These are phyloP conservation scores for Smallanthus sonchifolius DNA, from an alignment of 129 eudicot genomes.

Conservation along the genomic window DNA sequence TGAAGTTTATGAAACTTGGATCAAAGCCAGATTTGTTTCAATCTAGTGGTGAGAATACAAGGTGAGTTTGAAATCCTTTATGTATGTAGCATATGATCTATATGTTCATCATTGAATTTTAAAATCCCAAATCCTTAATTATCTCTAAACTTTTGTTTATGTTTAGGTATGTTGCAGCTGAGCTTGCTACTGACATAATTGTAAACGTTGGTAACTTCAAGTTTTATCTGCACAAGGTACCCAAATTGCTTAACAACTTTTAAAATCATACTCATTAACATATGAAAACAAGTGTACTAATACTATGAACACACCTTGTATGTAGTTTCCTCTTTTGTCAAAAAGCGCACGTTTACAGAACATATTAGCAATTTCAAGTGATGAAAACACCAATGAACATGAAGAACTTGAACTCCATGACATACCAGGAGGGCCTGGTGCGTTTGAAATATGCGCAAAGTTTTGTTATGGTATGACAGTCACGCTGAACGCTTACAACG, in stretches of 20 bases:
- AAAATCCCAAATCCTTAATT: background rate
- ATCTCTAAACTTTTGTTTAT: background rate
- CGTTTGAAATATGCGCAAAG: constrained; percentile 83
- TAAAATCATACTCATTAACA: background rate
- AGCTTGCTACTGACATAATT: constrained; percentile 63
- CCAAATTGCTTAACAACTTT: background rate
- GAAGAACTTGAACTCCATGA: constrained; percentile 54
- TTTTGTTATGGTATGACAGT: constrained; percentile 86
- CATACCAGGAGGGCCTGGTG: constrained; percentile 86
- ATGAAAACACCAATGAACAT: constrained; percentile 47
- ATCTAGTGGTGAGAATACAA: constrained; percentile 58
- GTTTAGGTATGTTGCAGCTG: constrained; percentile 76
- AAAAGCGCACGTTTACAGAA: constrained; percentile 73
- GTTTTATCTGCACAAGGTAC: constrained; percentile 90
- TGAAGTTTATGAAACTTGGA: constrained; percentile 97
- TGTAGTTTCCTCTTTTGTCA: constrained; percentile 86
- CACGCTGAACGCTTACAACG: constrained; percentile 85
- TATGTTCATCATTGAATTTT: background rate
- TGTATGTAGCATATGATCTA: background rate
- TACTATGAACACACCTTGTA: background rate
- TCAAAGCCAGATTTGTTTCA: constrained; percentile 80
- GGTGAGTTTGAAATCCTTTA: constrained; percentile 43
- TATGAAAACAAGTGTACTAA: background rate
- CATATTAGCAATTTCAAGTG: constrained; percentile 38
- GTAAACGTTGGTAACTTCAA: constrained; percentile 65